Evolutionary conservation across 176 grass and related monocot species (phyloP).

Genomic region (Typha latifolia): DNA sequence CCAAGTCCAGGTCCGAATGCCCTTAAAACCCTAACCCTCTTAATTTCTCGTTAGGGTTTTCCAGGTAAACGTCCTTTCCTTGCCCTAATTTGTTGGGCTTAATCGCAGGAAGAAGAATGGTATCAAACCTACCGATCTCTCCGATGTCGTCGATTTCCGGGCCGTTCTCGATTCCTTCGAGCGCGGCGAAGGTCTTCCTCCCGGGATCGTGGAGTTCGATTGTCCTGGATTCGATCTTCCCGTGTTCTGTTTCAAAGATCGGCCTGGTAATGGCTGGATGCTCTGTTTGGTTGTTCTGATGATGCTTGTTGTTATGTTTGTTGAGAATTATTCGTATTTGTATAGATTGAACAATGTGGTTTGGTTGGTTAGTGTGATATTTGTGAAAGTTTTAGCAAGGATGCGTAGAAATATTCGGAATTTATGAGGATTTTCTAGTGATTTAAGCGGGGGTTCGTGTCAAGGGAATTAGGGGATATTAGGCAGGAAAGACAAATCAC

Average conservation of each 20-base stretch:
- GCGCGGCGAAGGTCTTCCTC: slow-evolving; percentile 8
- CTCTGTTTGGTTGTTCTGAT: neutral
- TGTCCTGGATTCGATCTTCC: slow-evolving; percentile 42
- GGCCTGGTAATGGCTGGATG: slow-evolving; percentile 20
- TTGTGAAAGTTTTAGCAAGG: too few species aligned
- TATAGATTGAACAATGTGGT: neutral
- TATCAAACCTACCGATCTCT: slow-evolving; percentile 15
- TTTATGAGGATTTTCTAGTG: too few species aligned
- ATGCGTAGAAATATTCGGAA: too few species aligned
- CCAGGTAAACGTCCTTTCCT: neutral
- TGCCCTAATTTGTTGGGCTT: neutral
- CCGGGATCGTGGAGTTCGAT: slow-evolving; percentile 30
- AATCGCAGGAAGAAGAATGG: slow-evolving; percentile 18
- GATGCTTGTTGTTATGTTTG: neutral
- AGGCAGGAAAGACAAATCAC: too few species aligned
- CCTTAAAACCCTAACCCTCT: neutral
- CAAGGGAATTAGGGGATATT: too few species aligned
- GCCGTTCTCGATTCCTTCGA: slow-evolving; percentile 25
- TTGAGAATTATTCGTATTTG: neutral
- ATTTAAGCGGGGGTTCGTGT: too few species aligned
- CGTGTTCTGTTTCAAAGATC: slow-evolving; percentile 54
- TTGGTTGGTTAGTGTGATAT: too few species aligned
- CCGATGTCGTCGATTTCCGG: slow-evolving; percentile 47
- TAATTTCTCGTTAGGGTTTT: neutral
- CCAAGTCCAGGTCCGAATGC: slow-evolving; percentile 35